Conservation (phyloP, 371 early-diverging fungal species). For the Mortierella sp. region DNA sequence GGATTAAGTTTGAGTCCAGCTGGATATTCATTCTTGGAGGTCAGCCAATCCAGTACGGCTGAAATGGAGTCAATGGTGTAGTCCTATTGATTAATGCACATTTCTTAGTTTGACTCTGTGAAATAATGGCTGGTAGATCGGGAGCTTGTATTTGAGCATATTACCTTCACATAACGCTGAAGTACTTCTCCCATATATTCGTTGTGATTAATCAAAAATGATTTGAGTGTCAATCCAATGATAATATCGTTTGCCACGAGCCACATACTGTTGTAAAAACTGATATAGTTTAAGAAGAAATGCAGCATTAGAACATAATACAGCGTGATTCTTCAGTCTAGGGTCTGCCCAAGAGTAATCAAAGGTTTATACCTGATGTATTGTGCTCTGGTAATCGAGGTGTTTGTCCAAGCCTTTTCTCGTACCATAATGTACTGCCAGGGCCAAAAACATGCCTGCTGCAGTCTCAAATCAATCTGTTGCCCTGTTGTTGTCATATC, state of each 20-base stretch:
- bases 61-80: slow-evolving; percentile 77
- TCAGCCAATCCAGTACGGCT: slow-evolving; percentile 89
- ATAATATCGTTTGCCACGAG: slow-evolving; percentile 94
- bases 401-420: slow-evolving; percentile 72
- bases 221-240: slow-evolving; percentile 87
- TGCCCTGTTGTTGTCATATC: slow-evolving; percentile 78
- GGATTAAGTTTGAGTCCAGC: slow-evolving; percentile 97
- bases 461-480: slow-evolving; percentile 85
- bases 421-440: slow-evolving; percentile 77
- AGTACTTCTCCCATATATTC: slow-evolving; percentile 68
- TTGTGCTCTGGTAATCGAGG: slow-evolving; percentile 79
- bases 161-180: slow-evolving; percentile 57
- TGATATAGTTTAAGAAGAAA: slow-evolving; percentile 41
- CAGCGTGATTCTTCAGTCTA: too few species aligned
- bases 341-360: too few species aligned
- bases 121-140: not conserved
- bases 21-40: slow-evolving; percentile 80
- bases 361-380: slow-evolving; percentile 75
- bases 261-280: slow-evolving; percentile 96
- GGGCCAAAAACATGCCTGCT: slow-evolving; percentile 89
- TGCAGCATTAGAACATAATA: not conserved
- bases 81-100: slow-evolving; percentile 49
- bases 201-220: slow-evolving; percentile 75
- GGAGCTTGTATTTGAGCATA: not conserved
- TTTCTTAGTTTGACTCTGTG: not conserved